Percentiles rank a stretch among this genome's conserved stretches.
Conservation (phyloP, 1,284 basidiomycete genomes). For the Leccinum pachyderme region DNA sequence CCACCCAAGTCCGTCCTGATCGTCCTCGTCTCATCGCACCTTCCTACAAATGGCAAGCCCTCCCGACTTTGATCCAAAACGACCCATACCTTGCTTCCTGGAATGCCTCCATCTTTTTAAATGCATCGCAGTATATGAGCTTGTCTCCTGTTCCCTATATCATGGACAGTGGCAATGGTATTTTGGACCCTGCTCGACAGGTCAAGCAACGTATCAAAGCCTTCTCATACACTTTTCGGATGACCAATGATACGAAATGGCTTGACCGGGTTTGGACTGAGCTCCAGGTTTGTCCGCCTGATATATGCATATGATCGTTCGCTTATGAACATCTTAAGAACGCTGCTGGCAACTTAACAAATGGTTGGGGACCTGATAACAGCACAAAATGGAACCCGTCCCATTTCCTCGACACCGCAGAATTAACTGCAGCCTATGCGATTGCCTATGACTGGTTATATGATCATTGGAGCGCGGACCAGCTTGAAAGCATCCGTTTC, state of each 20-base stretch:
- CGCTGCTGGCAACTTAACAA: conserved; percentile 63
- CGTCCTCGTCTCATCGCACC: conserved; percentile 94
- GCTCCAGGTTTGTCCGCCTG: conserved; percentile 56
- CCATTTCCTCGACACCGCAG: conserved; percentile 95
- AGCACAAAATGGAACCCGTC: conserved; percentile 74
- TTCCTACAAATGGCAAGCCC: conserved; percentile 86
- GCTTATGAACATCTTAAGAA: conserved; percentile 43
- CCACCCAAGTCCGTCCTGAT: conserved; percentile 65
- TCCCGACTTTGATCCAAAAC: conserved; percentile 75
- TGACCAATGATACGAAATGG: conserved; percentile 90
- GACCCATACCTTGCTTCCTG: conserved; percentile 87
- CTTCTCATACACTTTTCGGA: conserved; percentile 87
- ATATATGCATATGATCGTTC: not conserved
- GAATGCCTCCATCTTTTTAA: conserved; percentile 91
- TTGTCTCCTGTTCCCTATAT: conserved; percentile 68
- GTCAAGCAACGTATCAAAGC: conserved; percentile 92
- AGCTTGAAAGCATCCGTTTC: conserved; percentile 69
- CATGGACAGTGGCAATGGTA: conserved; percentile 85
- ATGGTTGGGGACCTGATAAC: conserved; percentile 58
- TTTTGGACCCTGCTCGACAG: conserved; percentile 88
- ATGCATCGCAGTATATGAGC: conserved; percentile 74
- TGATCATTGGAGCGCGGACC: conserved; percentile 76
- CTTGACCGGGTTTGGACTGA: conserved; percentile 84
- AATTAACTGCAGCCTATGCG: conserved; percentile 83
- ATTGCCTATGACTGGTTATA: conserved; percentile 97